A percentile compares a stretch with the other conserved stretches of the same genome.
phyloP scores from a whole-genome alignment of 768 basidiomycete genomes.

The Lactifluus echinatus region DNA sequence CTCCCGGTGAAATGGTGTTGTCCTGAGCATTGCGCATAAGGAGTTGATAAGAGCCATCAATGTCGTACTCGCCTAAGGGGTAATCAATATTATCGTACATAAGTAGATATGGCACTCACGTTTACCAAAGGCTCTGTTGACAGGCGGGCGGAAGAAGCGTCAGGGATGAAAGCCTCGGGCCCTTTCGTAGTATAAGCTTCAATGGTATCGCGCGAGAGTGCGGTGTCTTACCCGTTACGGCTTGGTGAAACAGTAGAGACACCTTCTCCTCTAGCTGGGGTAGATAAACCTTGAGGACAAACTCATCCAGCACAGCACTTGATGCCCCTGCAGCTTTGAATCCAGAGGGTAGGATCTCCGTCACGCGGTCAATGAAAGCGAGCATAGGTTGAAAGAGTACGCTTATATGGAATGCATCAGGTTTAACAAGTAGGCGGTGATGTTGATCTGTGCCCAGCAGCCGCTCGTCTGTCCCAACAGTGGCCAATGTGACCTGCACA shows the following conservation, averaged over 20 bases:
- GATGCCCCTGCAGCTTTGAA: conserved; percentile 56
- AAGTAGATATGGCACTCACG: conserved; percentile 32
- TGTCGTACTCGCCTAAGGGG: conserved; percentile 65
- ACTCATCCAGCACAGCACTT: conserved; percentile 77
- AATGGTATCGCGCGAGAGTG: not conserved
- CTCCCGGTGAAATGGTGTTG: conserved; percentile 90
- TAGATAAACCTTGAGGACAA: conserved; percentile 85
- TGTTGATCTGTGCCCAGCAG: conserved; percentile 63
- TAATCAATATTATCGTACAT: not conserved
- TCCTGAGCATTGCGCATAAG: conserved; percentile 81
- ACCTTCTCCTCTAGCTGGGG: conserved; percentile 96
- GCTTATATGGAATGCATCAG: conserved; percentile 91
- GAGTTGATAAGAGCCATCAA: conserved; percentile 88
- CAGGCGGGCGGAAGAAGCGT: conserved; percentile 54
- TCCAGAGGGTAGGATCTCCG: conserved; percentile 65
- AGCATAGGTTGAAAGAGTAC: conserved; percentile 93
- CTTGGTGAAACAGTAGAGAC: conserved; percentile 74
- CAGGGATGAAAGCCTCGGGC: conserved; percentile 81
- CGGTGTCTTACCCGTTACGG: conserved; percentile 54
- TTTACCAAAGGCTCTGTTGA: conserved; percentile 72
- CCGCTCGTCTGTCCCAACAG: conserved; percentile 64
- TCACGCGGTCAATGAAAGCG: conserved; percentile 67
- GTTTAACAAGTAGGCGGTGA: conserved; percentile 77
- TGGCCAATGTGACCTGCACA: conserved; percentile 52
- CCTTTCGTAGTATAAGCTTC: conserved; percentile 34